phyloP scores from a whole-genome alignment of 345 rosid species.

The Eucalyptus shirleyi region DNA sequence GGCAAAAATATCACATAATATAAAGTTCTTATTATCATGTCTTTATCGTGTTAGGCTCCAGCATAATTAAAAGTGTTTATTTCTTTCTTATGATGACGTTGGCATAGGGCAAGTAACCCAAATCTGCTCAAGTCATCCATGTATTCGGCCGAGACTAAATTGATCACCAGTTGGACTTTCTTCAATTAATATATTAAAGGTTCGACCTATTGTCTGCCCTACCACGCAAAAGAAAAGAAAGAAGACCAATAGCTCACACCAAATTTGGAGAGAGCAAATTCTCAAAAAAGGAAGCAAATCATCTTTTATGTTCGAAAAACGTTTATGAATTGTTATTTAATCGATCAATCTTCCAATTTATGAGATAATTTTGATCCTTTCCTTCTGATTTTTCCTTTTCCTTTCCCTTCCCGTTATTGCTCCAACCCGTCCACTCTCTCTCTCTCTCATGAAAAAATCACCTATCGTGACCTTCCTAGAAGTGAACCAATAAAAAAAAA shows the following conservation, averaged over 20 bases:
- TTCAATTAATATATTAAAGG: background rate
- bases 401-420: too few relatives aligned
- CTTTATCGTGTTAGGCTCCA: background rate
- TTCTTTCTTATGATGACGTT: background rate
- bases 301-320: background rate
- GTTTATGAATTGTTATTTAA: background rate
- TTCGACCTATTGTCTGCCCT: background rate
- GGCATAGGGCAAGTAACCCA: background rate
- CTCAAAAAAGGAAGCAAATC: background rate
- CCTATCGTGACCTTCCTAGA: too few relatives aligned
- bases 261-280: background rate
- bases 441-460: too few relatives aligned
- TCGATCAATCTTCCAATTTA: background rate
- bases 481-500: too few relatives aligned
- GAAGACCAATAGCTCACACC: background rate
- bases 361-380: background rate
- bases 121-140: too few relatives aligned
- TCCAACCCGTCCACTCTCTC: too few relatives aligned
- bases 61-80: background rate
- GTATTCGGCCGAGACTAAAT: background rate
- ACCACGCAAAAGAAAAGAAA: background rate
- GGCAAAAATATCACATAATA: background rate
- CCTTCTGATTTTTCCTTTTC: too few relatives aligned
- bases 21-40: background rate
- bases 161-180: background rate